A percentile compares a stretch with the other conserved stretches of the same genome.
Conservation (phyloP, 73 alveolate genomes). For the Tetrahymena elliotti region DNA sequence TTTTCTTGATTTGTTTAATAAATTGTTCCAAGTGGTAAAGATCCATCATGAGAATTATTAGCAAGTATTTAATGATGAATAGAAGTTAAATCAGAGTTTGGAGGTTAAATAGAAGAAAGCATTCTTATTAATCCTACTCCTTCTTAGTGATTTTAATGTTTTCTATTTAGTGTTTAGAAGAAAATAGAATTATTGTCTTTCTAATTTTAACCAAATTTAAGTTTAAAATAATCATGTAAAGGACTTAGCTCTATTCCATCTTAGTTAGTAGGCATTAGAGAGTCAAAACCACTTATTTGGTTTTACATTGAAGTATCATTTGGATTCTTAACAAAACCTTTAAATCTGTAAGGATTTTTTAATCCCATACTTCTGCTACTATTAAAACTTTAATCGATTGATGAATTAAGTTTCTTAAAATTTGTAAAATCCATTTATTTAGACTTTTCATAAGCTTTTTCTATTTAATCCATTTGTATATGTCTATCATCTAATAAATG, state of each 20-base stretch:
- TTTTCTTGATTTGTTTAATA: neutral
- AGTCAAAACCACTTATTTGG: neutral
- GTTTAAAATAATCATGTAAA: neutral
- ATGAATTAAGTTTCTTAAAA: neutral
- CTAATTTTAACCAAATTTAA: neutral
- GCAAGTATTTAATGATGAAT: neutral
- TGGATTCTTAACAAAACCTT: neutral
- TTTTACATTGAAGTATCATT: neutral
- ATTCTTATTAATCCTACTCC: neutral
- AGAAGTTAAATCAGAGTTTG: neutral
- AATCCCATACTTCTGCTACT: neutral
- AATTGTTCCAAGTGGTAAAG: neutral
- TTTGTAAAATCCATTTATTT: neutral
- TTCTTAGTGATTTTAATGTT: neutral
- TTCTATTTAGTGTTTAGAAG: neutral
- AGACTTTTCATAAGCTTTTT: neutral
- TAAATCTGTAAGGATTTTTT: neutral
- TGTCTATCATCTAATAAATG: neutral
- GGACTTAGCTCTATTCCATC: neutral
- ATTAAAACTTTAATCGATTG: neutral
- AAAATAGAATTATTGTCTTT: neutral
- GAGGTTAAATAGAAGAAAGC: neutral
- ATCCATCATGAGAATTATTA: neutral
- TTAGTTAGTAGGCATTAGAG: neutral
- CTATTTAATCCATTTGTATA: neutral